Base-by-base conservation (phyloP, 2,329 filamentous ascomycete species). In the Lachnellula cervina region DNA sequence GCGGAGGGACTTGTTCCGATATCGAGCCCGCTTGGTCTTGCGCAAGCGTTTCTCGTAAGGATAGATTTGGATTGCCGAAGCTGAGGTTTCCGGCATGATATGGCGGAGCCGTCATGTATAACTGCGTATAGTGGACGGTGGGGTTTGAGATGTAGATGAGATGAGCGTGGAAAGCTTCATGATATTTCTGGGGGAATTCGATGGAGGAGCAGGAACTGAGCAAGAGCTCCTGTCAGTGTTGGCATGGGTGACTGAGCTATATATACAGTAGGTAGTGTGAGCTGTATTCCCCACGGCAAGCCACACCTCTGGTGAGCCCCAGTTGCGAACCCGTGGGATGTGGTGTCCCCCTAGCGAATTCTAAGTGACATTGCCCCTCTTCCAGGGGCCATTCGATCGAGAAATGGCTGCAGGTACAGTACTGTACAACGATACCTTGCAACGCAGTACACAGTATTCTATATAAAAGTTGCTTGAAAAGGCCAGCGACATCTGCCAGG, bases 1-100 rank as follows among this genome's bases (percentile, higher is more conserved):
- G 14, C 51, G 51, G 51, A 54, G 37, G 34, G 25, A 19, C 34
- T 54, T 19, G 9, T 35, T 54, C 51, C 51, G 51, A 9, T 6
- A 23, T 5, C 42, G 16, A 8, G 19, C 6, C 19, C 9, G 17
- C 19, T 9, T 2, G 14, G 38, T 32, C 28, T 9, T 11, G 9
- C 28, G 28, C 28, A 32, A 32, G 28, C 28, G 9, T 32, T 32
- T 32, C 28, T 32, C 37, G 37, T 40, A 17, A 16, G 37, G 37
- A 40, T 40, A 40, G 37, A 40, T 40, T 16, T 16, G 37, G 37
- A 17, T 40, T 40, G 37, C 37, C 37, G 37, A n/a, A 6, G 37
- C 5, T 38, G 4, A 40, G 37, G 14, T 40, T 38, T 38, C 37
- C 25, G 25, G 7, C 8, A 7, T 8, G 37, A 9, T 7, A 16